Evolutionary conservation across 306 rosid genomes (phyloP).

Genomic region (Glycine latifolia): DNA sequence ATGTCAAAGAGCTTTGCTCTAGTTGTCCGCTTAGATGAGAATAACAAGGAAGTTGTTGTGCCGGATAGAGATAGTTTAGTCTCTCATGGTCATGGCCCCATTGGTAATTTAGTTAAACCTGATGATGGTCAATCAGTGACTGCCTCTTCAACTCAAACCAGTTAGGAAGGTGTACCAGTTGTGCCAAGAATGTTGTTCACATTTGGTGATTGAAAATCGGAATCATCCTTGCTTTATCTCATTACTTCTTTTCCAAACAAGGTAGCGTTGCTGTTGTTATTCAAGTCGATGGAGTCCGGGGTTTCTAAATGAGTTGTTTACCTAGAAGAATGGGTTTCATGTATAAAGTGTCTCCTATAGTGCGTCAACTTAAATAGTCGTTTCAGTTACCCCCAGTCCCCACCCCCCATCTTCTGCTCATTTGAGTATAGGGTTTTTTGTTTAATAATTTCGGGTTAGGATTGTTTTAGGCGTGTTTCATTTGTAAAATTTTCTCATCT

Average conservation of each 20-base stretch:
- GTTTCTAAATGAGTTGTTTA: conserved; percentile 16
- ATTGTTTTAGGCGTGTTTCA: conserved; percentile 42
- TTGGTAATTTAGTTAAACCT: conserved; percentile 54
- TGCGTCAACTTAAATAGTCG: conserved; percentile 48
- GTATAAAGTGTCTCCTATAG: no score
- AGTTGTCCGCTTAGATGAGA: conserved; percentile 78
- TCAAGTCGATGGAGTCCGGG: conserved; percentile 41
- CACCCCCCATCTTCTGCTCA: not conserved
- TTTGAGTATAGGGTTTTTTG: conserved; percentile 7
- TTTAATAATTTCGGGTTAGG: conserved; percentile 48
- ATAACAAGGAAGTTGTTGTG: conserved; percentile 53
- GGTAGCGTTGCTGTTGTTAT: conserved; percentile 58
- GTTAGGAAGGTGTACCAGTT: conserved; percentile 47
- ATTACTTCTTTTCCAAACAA: conserved; percentile 45
- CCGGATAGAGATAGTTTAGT: conserved; percentile 55
- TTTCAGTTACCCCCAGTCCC: conserved; percentile 25
- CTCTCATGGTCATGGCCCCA: conserved; percentile 47
- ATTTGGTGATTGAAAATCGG: conserved; percentile 38
- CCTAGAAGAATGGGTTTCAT: conserved; percentile 52
- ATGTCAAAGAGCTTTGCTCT: conserved; percentile 85
- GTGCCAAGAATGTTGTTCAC: conserved; percentile 28
- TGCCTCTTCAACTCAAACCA: conserved; percentile 65
- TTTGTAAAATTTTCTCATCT: conserved; percentile 48
- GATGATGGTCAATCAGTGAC: conserved; percentile 64
- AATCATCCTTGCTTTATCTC: conserved; percentile 41